phyloP scores from a whole-genome alignment of 2,329 filamentous ascomycete genomes.

The Sporothrix brunneoviolacea region DNA sequence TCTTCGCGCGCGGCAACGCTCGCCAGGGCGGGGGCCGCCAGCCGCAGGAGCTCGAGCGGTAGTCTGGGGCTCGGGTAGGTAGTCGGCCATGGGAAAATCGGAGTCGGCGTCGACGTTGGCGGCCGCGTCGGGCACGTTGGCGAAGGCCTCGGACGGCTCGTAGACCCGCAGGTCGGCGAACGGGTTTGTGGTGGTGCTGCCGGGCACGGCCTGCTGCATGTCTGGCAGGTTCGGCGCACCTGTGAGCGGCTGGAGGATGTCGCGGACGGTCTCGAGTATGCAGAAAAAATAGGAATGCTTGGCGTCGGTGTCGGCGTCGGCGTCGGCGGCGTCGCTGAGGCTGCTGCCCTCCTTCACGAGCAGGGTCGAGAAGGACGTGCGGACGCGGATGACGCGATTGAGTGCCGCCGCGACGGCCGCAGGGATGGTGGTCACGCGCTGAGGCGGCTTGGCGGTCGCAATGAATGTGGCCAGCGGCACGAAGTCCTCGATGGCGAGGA shows the following conservation, averaged over 20 bases:
- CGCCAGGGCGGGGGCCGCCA: no score
- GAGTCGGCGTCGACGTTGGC: not conserved
- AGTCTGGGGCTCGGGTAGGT: no score
- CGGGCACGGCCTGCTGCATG: not conserved
- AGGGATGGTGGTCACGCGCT: conserved; percentile 25
- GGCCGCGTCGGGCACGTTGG: conserved; percentile 25
- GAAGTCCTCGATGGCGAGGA: conserved; percentile 33
- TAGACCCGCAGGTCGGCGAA: conserved; percentile 21
- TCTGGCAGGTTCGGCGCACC: not conserved
- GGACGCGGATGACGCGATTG: conserved; percentile 30
- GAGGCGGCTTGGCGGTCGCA: conserved; percentile 18
- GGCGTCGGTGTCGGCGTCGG: conserved; percentile 21
- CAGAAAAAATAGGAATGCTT: conserved; percentile 31
- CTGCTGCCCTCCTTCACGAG: conserved; percentile 19
- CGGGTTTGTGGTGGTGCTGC: not conserved
- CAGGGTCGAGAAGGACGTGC: conserved; percentile 25
- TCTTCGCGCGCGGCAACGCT: no score
- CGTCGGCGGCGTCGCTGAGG: conserved; percentile 8
- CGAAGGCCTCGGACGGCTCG: conserved; percentile 32
- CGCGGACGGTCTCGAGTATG: conserved; percentile 29
- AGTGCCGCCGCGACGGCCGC: conserved; percentile 26
- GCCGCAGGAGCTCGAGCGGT: no score
- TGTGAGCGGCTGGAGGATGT: conserved; percentile 23
- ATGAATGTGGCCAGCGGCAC: conserved; percentile 32
- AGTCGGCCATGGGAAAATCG: no score